Base-by-base conservation (phyloP, 495 filamentous ascomycete genomes). In the Massariosphaeria phaeospora region DNA sequence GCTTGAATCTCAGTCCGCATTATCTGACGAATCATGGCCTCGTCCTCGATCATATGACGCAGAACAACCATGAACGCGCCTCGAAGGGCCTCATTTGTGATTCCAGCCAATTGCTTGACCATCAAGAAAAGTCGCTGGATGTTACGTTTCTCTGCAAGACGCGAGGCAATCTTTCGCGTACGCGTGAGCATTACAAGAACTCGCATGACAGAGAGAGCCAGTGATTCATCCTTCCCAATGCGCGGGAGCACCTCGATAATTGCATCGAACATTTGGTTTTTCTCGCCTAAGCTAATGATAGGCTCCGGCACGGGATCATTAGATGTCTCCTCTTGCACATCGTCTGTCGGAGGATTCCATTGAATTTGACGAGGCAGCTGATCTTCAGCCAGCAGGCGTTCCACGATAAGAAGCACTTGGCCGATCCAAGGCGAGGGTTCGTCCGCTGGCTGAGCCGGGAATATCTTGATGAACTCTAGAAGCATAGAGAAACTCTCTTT, bases 1-100 rank as follows among this genome's bases (percentile, higher is more conserved):
- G 82, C 69, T 48, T 84, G 79, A 62, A 99, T 96, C 62, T 97
- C 93, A 31, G 84, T 85, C 48, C 85, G 77, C 89, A 99, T 96
- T 63, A 96, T 83, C 62, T 95, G 87, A 44, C 87, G 88, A 31
- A 96, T 77, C 0, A 84, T 91, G 41, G 89, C 81, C 47, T 93
- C 89, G 62, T 99, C 94, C 70, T 99, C 93, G 33, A 96, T 79
- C 13, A 97, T 85, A 65, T 99, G 93, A 20, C 94, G 82, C 41
- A 99, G 73, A 40, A 97, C 83, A 20, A 94, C 72, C 80, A 97
- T 85, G 48, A 97, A 83, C 8, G 84, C 79, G 59, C 84, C 84
- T 62, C 86, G 88, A 4, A 97, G 76, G 43, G 84, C 83, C 20
- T 84, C 75, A 48, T 86, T 86, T 18, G 82, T 84, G 23, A 80